Percentiles rank a stretch among this genome's conserved stretches.
Conservation (phyloP, 768 basidiomycete species). For the Dacryopinax spathularia region DNA sequence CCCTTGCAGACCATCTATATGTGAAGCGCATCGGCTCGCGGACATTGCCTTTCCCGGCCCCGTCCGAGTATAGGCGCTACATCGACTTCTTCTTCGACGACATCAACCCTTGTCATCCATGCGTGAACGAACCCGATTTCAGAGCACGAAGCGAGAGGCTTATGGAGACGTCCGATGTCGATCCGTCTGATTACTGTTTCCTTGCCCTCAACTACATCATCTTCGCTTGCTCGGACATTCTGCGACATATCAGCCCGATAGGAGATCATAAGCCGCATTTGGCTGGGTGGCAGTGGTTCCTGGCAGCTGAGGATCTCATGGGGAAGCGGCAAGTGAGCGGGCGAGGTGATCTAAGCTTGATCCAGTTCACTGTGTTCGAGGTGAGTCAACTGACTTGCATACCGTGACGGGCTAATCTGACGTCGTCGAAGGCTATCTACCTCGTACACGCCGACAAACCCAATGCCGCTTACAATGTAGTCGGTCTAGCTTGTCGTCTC, state of each 20-base stretch:
- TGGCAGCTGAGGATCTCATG: neutral
- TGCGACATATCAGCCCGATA: neutral
- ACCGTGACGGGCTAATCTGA: neutral
- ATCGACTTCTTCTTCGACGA: constrained; percentile 1
- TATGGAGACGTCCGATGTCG: neutral
- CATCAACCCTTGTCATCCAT: neutral
- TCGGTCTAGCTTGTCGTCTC: neutral
- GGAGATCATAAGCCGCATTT: neutral
- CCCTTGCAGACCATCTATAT: neutral
- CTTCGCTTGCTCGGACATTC: neutral
- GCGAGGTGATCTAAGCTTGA: neutral
- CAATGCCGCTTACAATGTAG: neutral
- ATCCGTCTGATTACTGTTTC: neutral
- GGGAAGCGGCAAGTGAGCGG: neutral
- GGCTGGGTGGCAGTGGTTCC: neutral
- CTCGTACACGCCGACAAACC: neutral
- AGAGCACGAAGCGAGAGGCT: neutral
- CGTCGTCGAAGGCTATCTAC: neutral
- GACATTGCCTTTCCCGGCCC: neutral
- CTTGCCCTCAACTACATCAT: neutral
- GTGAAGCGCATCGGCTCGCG: neutral
- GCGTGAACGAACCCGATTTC: neutral
- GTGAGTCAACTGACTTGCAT: neutral
- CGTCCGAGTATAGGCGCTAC: neutral
- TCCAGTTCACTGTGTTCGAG: neutral